Percentiles rank a stretch among this genome's conserved stretches.
phyloP scores from a whole-genome alignment of 352 stramenopile genomes.

The Phytophthora ramorum region DNA sequence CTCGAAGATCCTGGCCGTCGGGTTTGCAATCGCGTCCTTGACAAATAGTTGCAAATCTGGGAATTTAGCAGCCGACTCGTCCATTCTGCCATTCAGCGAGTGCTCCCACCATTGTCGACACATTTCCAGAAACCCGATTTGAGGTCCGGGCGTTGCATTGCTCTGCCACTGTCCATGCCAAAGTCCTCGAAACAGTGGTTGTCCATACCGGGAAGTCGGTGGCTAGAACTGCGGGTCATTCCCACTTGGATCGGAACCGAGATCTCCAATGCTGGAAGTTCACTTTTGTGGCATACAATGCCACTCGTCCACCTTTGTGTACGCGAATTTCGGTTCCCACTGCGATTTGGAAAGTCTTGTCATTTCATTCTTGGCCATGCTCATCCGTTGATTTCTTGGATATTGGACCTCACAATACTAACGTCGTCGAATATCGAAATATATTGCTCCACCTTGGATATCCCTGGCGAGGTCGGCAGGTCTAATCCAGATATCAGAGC shows the following conservation, averaged over 20 bases:
- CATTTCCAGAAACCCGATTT: constrained; percentile 58
- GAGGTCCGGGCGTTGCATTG: constrained; percentile 46
- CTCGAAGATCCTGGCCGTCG: constrained; percentile 42
- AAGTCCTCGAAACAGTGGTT: no score
- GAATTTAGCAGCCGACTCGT: constrained; percentile 23
- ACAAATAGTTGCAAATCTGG: constrained; percentile 58
- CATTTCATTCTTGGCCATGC: no score
- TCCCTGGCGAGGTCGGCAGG: not conserved
- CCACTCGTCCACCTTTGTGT: no score
- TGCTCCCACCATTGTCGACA: constrained; percentile 58
- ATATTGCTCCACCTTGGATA: not conserved
- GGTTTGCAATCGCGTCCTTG: constrained; percentile 45
- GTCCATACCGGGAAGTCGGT: no score
- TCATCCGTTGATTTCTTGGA: no score
- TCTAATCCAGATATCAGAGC: constrained; percentile 13
- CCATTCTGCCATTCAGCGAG: constrained; percentile 40
- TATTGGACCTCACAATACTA: no score
- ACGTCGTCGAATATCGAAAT: not conserved
- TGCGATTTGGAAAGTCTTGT: no score
- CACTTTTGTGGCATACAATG: no score
- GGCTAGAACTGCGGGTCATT: no score
- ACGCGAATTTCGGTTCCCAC: no score
- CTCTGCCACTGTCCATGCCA: constrained; percentile 45
- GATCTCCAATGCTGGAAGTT: no score
- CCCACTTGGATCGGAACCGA: no score